phyloP scores from a whole-genome alignment of 352 stramenopile genomes.

The Ophiocytium majus region DNA sequence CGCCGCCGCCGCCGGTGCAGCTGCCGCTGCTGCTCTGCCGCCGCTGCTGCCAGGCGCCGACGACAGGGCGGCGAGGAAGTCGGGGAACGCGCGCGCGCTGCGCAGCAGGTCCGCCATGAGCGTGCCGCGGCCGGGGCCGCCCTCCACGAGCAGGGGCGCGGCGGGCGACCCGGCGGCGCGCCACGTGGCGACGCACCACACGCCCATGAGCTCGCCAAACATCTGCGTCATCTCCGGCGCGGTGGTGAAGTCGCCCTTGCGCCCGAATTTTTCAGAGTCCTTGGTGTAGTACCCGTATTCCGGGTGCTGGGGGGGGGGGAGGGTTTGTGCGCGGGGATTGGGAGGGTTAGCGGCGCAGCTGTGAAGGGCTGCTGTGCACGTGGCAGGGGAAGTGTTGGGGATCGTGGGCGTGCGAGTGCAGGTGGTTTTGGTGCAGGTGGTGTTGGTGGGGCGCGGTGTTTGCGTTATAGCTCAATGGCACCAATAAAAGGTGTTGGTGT shows the following conservation, averaged over 20 bases:
- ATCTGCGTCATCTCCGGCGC: slow-evolving; percentile 85
- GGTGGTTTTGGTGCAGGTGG: too few species aligned
- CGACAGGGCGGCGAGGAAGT: slow-evolving; percentile 75
- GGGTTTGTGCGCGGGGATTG: background rate
- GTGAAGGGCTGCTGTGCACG: too few species aligned
- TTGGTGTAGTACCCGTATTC: slow-evolving; percentile 80
- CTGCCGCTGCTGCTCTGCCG: too few species aligned
- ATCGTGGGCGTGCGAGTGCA: too few species aligned
- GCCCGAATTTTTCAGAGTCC: slow-evolving; percentile 82
- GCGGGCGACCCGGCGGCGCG: slow-evolving; percentile 74
- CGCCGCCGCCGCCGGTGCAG: too few species aligned
- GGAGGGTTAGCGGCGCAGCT: too few species aligned
- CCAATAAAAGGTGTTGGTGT: too few species aligned
- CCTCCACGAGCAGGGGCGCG: slow-evolving; percentile 74
- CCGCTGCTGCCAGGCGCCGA: too few species aligned
- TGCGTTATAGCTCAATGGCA: too few species aligned
- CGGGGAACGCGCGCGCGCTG: slow-evolving; percentile 73
- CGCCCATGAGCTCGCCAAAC: slow-evolving; percentile 83
- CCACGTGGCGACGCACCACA: slow-evolving; percentile 86
- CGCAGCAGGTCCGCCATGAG: slow-evolving; percentile 85
- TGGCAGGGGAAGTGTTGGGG: background rate
- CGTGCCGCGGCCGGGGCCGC: slow-evolving; percentile 69
- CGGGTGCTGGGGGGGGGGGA: slow-evolving; percentile 63
- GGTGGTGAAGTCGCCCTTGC: slow-evolving; percentile 84
- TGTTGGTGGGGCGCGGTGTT: too few species aligned